Evolutionary conservation across 192 early-diverging fungal genomes (phyloP), one percentile per base, ranked within the genome.

Genomic region (Physocladia obscura): DNA sequence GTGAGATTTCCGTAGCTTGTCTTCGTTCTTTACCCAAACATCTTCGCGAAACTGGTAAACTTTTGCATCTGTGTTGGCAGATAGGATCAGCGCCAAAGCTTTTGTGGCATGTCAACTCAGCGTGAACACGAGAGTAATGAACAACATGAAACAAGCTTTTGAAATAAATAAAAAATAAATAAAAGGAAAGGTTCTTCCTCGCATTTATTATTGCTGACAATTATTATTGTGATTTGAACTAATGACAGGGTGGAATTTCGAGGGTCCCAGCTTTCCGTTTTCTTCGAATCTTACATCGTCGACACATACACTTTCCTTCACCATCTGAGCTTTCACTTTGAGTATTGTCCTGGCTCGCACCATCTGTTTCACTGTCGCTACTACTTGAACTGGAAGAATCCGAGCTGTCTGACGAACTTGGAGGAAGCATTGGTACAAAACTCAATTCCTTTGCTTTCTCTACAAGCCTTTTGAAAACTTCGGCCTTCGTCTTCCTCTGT

Each of bases 291-390:
- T 87, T 87, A 57, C 86, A 87, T 64, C 76, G 81, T 31, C 73
- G 77, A 47, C 86, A 87, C 79, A 81, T 81, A 55, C 86, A 87
- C 8, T 76, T 78, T 38, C 82, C 86, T 39, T 83, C 40, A 17
- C 34, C 70, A 55, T 72, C 70, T 3, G 31, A 38, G 39, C 70
- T 72, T 48, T 72, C 70, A 47, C 59, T 63, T n/a, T 31, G 32
- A 27, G 70, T 72, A 49, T 64, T 34, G 32, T 72, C 62, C 5
- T 32, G 44, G 51, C 62, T 65, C 17, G 24, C 62, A 17, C 62
- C 70, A 0, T 72, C 60, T 13, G 60, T 63, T 32, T 51, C 60
- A 47, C 34, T 51, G 0, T 32, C 21, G 19, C 57, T 40, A 39
- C 60, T 62, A 35, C 59, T 63, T 24, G 37, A 48, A n/a, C 52